Base-by-base conservation (phyloP, 306 rosid species). In the Cajanus cajan region DNA sequence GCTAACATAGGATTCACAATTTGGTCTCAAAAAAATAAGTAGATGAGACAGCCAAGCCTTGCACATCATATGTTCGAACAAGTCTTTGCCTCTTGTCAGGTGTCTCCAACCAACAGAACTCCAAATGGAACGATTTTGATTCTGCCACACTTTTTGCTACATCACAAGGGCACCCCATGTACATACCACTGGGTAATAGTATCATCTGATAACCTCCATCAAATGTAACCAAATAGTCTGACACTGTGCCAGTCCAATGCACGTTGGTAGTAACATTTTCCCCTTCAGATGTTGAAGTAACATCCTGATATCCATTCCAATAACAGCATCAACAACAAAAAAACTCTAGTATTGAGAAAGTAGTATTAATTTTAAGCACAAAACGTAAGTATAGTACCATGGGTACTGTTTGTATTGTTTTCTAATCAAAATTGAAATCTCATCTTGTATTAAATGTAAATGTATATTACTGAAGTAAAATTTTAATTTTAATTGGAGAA, bases 1-100 rank as follows among this genome's bases (percentile, higher is more conserved):
- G 24, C 13, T 13, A 50, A 64, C 54, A 48, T 18, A 77, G 39
- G 16, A 36, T 73, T 90, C 82, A 93, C 77, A 86, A 21, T 82
- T 82, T 91, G 0, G 86, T 88, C 87, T 95, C 99, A 12, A 74
- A 80, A 82, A 91, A 84, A 76, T 95, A 91, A 11, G 99, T 95
- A 6, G 99, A 86, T 7, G 99, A 95, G 76, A 95, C 99, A 43
- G 96, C 99, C 89, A 90, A 82, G 83, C 99, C 99, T 89, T 95
- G 93, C 3, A 89, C 82, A 72, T 95, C 99, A 13, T 83, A 95
- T 4, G 98, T 95, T 7, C 98, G 92, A 69, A 95, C 93, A 63
- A 95, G 67, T 82, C 98, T 91, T 44, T 95, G 99, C 59, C 99
- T 91, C 90, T 79, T 89, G 41, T 83, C 80, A 8, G 92, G 93